Base-by-base conservation (phyloP, 192 early-diverging fungal genomes). In the Entomortierella chlamydospora region DNA sequence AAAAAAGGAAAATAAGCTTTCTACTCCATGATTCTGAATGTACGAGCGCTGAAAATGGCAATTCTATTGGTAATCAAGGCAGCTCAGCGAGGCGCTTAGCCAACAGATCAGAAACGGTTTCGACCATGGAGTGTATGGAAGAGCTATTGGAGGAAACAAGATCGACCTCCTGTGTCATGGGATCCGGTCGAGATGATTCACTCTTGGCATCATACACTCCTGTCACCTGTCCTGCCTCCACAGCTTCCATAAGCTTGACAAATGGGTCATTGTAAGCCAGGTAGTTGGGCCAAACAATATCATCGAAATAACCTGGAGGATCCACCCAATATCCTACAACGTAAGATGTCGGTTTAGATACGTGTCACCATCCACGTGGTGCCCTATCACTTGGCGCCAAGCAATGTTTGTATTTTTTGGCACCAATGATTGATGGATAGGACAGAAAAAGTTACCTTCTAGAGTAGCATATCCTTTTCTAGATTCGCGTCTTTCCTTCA, bases 271-370 rank as follows among this genome's bases (percentile, higher is more conserved):
- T 82, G 53, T 50, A 84, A 30, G 64, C 76, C 61, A 89, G 20
- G 74, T 88, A 92, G 60, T 93, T 87, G n/a, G 93, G 92, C 91
- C 91, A 94, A 3, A 94, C 93, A 57, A 92, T 83, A 10, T 68
- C 51, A 68, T 93, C 90, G 83, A 94, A 94, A 64, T 93, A 94
- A 18, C 88, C 89, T 4, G 92, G 91, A 22, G 93, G 91, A 72
- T 94, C 93, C 0, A 68, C 68, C 93, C 93, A 94, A 30, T 83
- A 90, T 3, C 88, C 87, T 88, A 57, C 25, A 57, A 42, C 5
- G 26, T 30, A 0, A 17, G 45, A 3, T 17, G 15, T 47, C 2
- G 20, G 15, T 47, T 3, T 20, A 47, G 15, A 47, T 20, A 20
- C 15, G 45, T 12, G 20, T 47, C n/a, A n/a, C n/a, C n/a, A n/a